Evolutionary conservation across 2,329 filamentous ascomycete species (phyloP).

Genomic region (Curvularia eragrostidis): DNA sequence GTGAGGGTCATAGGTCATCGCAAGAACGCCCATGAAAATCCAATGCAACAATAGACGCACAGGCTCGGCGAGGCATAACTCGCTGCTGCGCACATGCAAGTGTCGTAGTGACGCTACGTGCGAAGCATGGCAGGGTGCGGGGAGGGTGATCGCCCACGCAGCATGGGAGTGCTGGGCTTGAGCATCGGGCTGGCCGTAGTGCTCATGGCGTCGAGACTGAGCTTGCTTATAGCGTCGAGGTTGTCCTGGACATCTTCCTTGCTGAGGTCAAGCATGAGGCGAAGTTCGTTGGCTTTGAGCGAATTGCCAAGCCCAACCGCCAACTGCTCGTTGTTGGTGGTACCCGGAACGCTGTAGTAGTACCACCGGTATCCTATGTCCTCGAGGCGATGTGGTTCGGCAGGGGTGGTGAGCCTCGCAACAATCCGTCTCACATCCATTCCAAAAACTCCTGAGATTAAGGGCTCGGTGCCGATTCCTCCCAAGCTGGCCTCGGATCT

Average conservation of each 20-base stretch:
- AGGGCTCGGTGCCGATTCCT: constrained; percentile 38
- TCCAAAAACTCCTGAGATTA: constrained; percentile 47
- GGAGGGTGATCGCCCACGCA: constrained; percentile 44
- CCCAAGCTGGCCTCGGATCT: constrained; percentile 36
- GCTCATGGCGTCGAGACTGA: constrained; percentile 47
- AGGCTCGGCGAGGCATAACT: neutral
- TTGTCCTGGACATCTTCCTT: constrained; percentile 47
- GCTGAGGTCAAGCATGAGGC: constrained; percentile 46
- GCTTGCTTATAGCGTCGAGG: constrained; percentile 47
- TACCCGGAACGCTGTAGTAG: constrained; percentile 42
- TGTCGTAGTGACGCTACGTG: constrained; percentile 2
- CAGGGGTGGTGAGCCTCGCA: constrained; percentile 42
- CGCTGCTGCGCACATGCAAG: neutral
- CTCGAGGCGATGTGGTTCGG: constrained; percentile 41
- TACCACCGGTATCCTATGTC: constrained; percentile 45
- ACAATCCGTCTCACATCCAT: constrained; percentile 45
- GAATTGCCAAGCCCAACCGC: constrained; percentile 45
- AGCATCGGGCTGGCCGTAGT: constrained; percentile 48
- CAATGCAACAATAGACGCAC: neutral
- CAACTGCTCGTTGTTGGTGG: constrained; percentile 42
- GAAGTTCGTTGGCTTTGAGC: constrained; percentile 47
- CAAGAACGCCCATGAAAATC: neutral
- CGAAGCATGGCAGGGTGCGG: constrained; percentile 40
- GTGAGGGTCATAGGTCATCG: neutral
- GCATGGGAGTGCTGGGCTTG: constrained; percentile 43